These are phyloP conservation scores for Stagonosporopsis vannaccii DNA, from an alignment of 2,329 filamentous ascomycete species.

Conservation along the genomic window DNA sequence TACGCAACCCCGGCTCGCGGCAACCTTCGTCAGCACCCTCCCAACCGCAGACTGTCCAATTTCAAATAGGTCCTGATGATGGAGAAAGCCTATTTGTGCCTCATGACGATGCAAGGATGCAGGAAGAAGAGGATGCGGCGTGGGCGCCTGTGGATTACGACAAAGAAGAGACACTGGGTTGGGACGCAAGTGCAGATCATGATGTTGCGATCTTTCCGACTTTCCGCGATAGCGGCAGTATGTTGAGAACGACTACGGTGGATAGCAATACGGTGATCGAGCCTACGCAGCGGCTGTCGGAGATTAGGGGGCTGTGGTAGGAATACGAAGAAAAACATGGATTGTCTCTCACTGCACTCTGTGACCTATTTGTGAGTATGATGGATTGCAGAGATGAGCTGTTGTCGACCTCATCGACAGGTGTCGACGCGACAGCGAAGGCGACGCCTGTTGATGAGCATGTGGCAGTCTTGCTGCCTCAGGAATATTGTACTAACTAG, in stretches of 20 bases:
- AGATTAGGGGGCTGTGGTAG: slow-evolving; percentile 54
- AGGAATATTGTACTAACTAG: too few species aligned
- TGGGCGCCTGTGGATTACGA: slow-evolving; percentile 77
- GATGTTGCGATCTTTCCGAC: slow-evolving; percentile 51
- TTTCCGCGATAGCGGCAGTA: slow-evolving; percentile 52
- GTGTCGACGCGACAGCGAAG: too few species aligned
- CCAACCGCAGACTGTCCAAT: slow-evolving; percentile 13
- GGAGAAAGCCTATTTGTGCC: slow-evolving; percentile 76
- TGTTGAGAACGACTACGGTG: slow-evolving; percentile 32
- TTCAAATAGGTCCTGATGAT: slow-evolving; percentile 57
- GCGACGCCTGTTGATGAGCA: not conserved
- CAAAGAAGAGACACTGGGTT: slow-evolving; percentile 73
- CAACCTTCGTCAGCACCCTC: slow-evolving; percentile 25
- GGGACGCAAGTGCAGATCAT: slow-evolving; percentile 72
- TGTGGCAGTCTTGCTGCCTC: not conserved
- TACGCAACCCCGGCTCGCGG: slow-evolving; percentile 38
- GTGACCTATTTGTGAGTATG: too few species aligned
- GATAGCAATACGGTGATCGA: slow-evolving; percentile 59
- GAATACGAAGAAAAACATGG: not conserved
- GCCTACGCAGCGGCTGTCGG: slow-evolving; percentile 76
- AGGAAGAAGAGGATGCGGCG: slow-evolving; percentile 66
- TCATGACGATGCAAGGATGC: slow-evolving; percentile 61
- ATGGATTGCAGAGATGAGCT: too few species aligned
- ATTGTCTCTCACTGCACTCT: too few species aligned
- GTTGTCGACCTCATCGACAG: not conserved